Base-by-base conservation (phyloP, 1,284 basidiomycete genomes). In the Fomitopsis pinicola region DNA sequence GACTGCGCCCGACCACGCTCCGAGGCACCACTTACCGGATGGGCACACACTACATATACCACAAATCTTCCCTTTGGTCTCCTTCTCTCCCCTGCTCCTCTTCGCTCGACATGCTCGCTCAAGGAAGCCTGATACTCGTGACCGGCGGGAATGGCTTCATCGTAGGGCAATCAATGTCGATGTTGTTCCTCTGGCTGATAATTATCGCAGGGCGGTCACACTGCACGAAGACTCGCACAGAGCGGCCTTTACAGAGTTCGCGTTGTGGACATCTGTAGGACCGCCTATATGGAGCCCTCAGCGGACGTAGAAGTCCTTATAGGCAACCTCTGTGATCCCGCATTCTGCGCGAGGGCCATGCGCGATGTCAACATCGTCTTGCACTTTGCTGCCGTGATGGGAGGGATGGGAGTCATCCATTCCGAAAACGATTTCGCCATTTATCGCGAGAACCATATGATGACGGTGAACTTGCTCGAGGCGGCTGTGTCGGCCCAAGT, bases 391-490 rank as follows among this genome's bases (percentile, higher is more conserved):
- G 84, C 83, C 8, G 80, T 76, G 35, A 85, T 85, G 83, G 84
- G 84, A 5, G 83, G 84, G 0, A 86, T 87, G 83, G 82, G 85
- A 1, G 78, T 78, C 0, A 87, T 87, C 42, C 83, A 86, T 64
- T 66, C 71, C 8, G 70, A 67, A 0, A 87, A 86, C 65, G 81
- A 83, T 48, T 72, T 77, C 56, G 63, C 65, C 28, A 82, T 85
- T 22, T 86, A 85, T 64, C 60, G 67, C 6, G 75, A 80, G 42
- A 86, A 87, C 62, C 76, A 81, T 40, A 35, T 62, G 2, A 86
- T 86, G 77, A 82, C 80, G 0, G 57, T 74, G 8, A 82, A 84
- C 60, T 57, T 86, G 35, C 66, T 86, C 30, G 52, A 67, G 5
- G 80, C 81, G 0, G 75, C 75, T 45, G 59, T 74, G 33, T 65